Conservation (phyloP, 306 rosid genomes). For the Cicer arietinum region DNA sequence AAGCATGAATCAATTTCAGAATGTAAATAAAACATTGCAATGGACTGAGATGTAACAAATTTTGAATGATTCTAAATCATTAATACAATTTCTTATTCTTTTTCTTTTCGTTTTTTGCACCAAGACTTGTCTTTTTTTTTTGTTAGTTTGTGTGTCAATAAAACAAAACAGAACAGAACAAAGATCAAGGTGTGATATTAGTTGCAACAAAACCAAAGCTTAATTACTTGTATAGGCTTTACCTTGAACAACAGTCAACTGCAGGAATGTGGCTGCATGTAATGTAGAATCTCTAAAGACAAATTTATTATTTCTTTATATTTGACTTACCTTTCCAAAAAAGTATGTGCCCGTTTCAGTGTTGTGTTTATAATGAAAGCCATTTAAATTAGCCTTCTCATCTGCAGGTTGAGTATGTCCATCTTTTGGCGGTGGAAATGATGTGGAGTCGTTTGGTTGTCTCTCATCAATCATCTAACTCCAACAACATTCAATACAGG, state of each 20-base stretch:
- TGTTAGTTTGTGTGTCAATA: background rate
- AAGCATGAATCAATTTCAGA: constrained; percentile 33
- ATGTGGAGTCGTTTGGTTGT: constrained; percentile 56
- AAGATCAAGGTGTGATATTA: constrained; percentile 21
- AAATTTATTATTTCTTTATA: constrained; percentile 25
- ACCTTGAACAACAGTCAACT: constrained; percentile 29
- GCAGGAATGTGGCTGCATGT: constrained; percentile 15
- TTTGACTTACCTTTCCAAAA: constrained; percentile 71
- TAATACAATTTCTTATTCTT: background rate
- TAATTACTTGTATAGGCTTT: constrained; percentile 31
- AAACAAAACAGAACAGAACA: constrained; percentile 1
- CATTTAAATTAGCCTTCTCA: constrained; percentile 55
- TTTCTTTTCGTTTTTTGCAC: background rate
- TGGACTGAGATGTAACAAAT: constrained; percentile 8
- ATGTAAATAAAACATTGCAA: constrained; percentile 5
- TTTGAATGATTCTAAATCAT: constrained; percentile 16
- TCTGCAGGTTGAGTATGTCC: constrained; percentile 46
- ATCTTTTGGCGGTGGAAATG: constrained; percentile 51
- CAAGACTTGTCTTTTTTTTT: background rate
- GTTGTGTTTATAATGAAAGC: constrained; percentile 47
- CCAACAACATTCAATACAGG: constrained; percentile 47
- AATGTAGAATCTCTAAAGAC: constrained; percentile 29
- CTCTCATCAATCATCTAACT: constrained; percentile 68
- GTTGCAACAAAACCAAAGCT: constrained; percentile 28
- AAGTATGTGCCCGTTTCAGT: constrained; percentile 53